Percentiles rank a stretch among this genome's conserved stretches.
These are phyloP conservation scores for Plenodomus biglobosus DNA, from an alignment of 2,329 filamentous ascomycete species.

Conservation along the genomic window DNA sequence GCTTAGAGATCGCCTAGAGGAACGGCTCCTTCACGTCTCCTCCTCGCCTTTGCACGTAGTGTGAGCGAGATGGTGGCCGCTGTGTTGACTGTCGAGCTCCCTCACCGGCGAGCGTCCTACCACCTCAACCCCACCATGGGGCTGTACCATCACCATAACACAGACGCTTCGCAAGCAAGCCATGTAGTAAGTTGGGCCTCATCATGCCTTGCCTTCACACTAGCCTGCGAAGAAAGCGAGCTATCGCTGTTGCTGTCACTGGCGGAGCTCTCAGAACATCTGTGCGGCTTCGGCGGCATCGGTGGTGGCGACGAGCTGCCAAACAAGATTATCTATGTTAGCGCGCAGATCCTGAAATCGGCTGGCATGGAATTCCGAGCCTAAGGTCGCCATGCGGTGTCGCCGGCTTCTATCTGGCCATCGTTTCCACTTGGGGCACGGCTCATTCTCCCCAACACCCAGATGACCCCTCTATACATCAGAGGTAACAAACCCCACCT, in stretches of 20 bases:
- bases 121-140: neutral
- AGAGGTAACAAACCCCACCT: too few relatives aligned
- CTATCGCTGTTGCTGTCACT: neutral
- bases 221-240: neutral
- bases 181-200: neutral
- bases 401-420: too few relatives aligned
- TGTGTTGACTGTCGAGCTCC: neutral
- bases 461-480: too few relatives aligned
- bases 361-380: neutral
- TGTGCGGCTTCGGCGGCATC: neutral
- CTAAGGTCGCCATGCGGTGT: neutral
- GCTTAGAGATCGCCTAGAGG: neutral
- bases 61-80: too few relatives aligned
- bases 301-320: neutral
- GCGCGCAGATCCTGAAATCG: neutral
- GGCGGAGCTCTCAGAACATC: neutral
- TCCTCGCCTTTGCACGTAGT: neutral
- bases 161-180: neutral
- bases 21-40: neutral
- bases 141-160: neutral
- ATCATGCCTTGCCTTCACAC: neutral
- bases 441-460: too few relatives aligned
- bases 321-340: neutral
- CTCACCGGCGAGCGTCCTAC: neutral
- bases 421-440: too few relatives aligned